Evolutionary conservation across 1,139 yeast species (phyloP).

Genomic region (Hemisphaericaspora subhashii): DNA sequence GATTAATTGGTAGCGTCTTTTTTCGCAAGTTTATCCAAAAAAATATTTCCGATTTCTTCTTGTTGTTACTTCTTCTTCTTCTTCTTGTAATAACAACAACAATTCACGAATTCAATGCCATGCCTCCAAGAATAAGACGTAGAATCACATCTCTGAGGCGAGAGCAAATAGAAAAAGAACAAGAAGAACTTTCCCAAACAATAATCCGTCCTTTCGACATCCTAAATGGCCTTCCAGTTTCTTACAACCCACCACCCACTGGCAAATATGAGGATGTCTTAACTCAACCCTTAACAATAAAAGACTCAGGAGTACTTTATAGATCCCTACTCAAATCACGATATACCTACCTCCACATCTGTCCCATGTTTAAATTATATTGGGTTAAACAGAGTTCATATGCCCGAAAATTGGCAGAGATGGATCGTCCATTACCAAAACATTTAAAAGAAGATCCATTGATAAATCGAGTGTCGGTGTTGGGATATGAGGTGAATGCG

Average conservation of each 20-base stretch:
- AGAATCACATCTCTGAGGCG: conserved; percentile 48
- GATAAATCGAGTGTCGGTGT: conserved; percentile 39
- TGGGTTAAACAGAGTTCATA: conserved; percentile 70
- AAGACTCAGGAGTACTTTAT: conserved; percentile 72
- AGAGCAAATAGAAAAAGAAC: conserved; percentile 50
- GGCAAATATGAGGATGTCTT: conserved; percentile 48
- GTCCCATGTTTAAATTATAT: conserved; percentile 71
- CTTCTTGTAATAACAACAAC: conserved; percentile 1
- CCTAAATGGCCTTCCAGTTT: conserved; percentile 70
- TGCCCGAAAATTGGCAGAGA: conserved; percentile 40
- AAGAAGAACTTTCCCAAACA: conserved; percentile 40
- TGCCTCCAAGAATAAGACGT: conserved; percentile 49
- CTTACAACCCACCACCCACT: conserved; percentile 61
- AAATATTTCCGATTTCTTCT: too few relatives aligned
- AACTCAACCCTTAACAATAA: conserved; percentile 65
- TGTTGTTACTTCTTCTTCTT: neutral
- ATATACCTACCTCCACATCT: conserved; percentile 64
- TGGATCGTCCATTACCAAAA: conserved; percentile 31
- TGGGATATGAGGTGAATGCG: conserved; percentile 52
- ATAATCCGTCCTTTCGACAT: conserved; percentile 66
- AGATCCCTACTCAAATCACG: conserved; percentile 76
- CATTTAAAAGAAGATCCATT: conserved; percentile 22
- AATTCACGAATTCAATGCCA: conserved; percentile 12
- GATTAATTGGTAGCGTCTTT: too few relatives aligned
- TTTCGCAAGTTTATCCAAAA: too few relatives aligned